Conservation (phyloP, 1,139 yeast species). For the Debaryomycetaceae sp. region DNA sequence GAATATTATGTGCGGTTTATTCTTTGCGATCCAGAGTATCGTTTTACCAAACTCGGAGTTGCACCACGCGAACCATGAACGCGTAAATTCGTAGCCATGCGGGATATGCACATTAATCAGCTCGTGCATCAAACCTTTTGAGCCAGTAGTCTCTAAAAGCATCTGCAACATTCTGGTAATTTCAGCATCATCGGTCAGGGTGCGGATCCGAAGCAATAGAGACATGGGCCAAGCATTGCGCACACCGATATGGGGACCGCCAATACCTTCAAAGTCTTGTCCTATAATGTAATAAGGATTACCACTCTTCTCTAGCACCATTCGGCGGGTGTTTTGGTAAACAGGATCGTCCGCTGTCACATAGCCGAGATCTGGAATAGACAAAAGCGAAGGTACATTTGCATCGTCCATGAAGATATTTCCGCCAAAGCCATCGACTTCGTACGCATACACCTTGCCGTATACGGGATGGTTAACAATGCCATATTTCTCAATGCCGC, state of each 20-base stretch:
- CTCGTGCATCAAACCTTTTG: conserved; percentile 79
- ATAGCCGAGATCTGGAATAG: conserved; percentile 77
- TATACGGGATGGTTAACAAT: conserved; percentile 53
- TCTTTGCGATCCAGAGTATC: conserved; percentile 57
- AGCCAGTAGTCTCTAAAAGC: conserved; percentile 54
- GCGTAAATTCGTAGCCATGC: conserved; percentile 39
- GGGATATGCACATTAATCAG: conserved; percentile 56
- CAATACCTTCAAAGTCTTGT: conserved; percentile 56
- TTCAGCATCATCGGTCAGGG: conserved; percentile 63
- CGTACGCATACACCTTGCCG: conserved; percentile 80
- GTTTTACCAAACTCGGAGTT: conserved; percentile 87
- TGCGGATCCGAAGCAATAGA: conserved; percentile 58
- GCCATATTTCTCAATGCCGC: conserved; percentile 56
- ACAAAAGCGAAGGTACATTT: conserved; percentile 69
- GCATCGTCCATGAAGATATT: conserved; percentile 79
- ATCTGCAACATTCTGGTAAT: conserved; percentile 39
- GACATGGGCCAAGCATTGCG: conserved; percentile 90
- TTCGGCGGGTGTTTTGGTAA: conserved; percentile 68
- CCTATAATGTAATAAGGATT: conserved; percentile 75
- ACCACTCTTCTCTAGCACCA: conserved; percentile 59
- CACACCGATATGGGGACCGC: conserved; percentile 86
- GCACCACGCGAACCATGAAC: conserved; percentile 94
- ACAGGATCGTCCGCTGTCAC: conserved; percentile 38
- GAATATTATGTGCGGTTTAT: conserved; percentile 67
- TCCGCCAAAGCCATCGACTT: conserved; percentile 82